Base-by-base conservation (phyloP, 495 filamentous ascomycete species). In the Penicillium alfredii region DNA sequence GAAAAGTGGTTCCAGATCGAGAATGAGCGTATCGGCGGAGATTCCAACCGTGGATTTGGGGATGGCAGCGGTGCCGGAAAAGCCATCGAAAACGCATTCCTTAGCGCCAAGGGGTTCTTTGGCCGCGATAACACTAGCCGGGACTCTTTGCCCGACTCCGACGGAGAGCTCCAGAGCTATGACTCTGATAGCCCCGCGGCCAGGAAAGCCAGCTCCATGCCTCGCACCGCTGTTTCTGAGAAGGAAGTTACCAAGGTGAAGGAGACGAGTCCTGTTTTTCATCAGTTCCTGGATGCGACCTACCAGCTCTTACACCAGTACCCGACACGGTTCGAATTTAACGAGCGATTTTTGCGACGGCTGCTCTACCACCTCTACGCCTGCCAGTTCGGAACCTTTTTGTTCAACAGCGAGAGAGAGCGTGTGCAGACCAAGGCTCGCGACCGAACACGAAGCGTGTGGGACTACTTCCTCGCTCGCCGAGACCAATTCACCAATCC, bases 1-100 rank as follows among this genome's bases (percentile, higher is more conserved):
- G 92, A 97, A 35, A 94, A 93, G 53, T 99, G 89, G 89, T 99
- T 99, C 55, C 73, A 80, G 23, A 78, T 85, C 23, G 84, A 96
- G 59, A 89, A 80, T 38, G 71, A 74, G 43, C 53, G 73, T 16
- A 66, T 74, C 10, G 68, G 68, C 8, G 64, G 72, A n/a, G 67
- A 72, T 25, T 38, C 49, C 17, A 61, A 55, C 23, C 61, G 63
- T 31, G 47, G 49, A 15, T 69, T 77, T 40, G 56, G 55, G 3
- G 72, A 75, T n/a, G 59, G 63, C 21, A 71, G 66, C 12, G 73
- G 82, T 25, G 76, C 76, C 20, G 75, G 78, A 0, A 87, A 88
- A 53, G 83, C 86, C 1, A 71, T 97, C 24, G 88, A 93, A 53
- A 89, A 85, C 49, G 88, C 88, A 1, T 68, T 97, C 23, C 74